Base-by-base conservation (phyloP, 228 moss, liverwort and hornwort genomes). In the Sphagnum magellanicum region DNA sequence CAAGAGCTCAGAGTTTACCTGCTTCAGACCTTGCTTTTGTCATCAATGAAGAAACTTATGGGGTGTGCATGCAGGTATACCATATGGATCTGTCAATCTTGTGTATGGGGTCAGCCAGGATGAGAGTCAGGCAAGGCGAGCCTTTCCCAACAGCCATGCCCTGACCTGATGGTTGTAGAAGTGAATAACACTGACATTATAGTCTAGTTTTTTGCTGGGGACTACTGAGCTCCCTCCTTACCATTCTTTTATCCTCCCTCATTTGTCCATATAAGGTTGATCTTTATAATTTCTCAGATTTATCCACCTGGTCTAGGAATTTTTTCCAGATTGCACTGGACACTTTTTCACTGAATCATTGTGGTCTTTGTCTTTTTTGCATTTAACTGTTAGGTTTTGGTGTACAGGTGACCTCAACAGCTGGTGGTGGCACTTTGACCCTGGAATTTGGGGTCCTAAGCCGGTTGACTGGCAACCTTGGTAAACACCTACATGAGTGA, bases 71-170 rank as follows among this genome's bases (percentile, higher is more conserved):
- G 68, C 81, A 87, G 97, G 97, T 67, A 97, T 97, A 69, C 97
- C 97, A 5, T 97, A 79, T 78, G 97, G 97, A 79, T 97, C 97
- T 70, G 93, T 97, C 74, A 97, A 97, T 87, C 74, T 97, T 62
- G 80, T 83, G 71, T 77, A 84, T 77, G 97, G 97, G 68, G 88
- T 97, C 78, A 91, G 88, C 88, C 85, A 87, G 74, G 82, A 93
- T 74, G 97, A 97, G 93, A 97, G 93, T 85, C 93, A 93, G 91
- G 92, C 92, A 92, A 92, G 92, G 90, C 90, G 84, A 86, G 88
- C 88, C 66, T 83, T 78, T 87, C 87, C 87, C 81, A 74, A 74
- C 58, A 87, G 84, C 84, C 81, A 81, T 32, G 32, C 32, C 32
- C 32, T 32, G 32, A 32, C 2, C 32, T 32, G 32, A 32, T 32